phyloP scores from a whole-genome alignment of 1,139 yeast species.

The Sugiyamaella sp. region DNA sequence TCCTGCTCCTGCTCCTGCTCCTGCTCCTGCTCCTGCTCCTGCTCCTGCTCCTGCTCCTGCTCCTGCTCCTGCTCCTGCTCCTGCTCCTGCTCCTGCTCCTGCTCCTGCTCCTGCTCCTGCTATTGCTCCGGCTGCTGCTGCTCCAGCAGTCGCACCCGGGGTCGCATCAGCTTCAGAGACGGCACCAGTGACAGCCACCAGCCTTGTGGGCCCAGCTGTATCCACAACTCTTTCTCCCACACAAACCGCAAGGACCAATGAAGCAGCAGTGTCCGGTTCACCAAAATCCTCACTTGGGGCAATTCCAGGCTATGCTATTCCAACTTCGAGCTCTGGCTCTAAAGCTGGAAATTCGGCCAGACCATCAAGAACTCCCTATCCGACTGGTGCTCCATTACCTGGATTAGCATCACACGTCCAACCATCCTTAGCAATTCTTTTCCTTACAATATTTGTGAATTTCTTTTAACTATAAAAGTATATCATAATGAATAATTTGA shows the following conservation, averaged over 20 bases:
- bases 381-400: slow-evolving; percentile 4
- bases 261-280: background rate
- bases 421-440: slow-evolving; percentile 10
- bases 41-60: background rate
- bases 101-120: background rate
- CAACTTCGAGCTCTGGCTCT: background rate
- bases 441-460: slow-evolving; percentile 15
- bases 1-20: slow-evolving; percentile 7
- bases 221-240: background rate
- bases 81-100: background rate
- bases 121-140: slow-evolving; percentile 1
- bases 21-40: slow-evolving; percentile 6
- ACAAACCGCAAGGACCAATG: background rate
- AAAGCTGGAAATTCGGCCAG: background rate
- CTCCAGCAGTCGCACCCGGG: background rate
- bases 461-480: slow-evolving; percentile 8
- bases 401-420: slow-evolving; percentile 2
- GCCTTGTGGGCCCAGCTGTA: background rate
- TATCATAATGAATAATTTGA: background rate
- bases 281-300: background rate
- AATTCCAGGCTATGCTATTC: background rate
- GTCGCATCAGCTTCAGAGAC: background rate
- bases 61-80: background rate
- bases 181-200: background rate
- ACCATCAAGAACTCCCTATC: background rate